Base-by-base conservation (phyloP, 2,329 filamentous ascomycete genomes). In the Exophiala phaeomuriformis region DNA sequence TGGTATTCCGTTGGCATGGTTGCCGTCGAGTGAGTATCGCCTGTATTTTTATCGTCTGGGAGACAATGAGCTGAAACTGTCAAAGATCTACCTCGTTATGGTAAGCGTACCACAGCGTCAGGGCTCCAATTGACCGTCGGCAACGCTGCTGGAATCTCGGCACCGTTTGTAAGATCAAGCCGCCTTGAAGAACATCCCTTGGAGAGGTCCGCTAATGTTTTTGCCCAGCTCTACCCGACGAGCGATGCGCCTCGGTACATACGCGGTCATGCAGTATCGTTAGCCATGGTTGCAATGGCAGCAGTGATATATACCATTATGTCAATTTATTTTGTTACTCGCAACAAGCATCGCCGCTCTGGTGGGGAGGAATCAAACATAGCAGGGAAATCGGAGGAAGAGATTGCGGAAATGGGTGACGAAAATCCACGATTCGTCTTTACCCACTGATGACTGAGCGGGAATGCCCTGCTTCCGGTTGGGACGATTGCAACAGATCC, bases 111-210 rank as follows among this genome's bases (percentile, higher is more conserved):
- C 0, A 85, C 84, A 0, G 84, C 83, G 0, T 86, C 80, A 1
- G 86, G 84, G 0, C 43, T 55, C 30, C 53, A 55, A 28, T 31
- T 55, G 10, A 51, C 52, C 3, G 77, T 84, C 49, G 85, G 85
- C 8, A 90, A 90, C 59, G 74, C 76, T 10, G 78, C 82, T 7
- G 86, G 86, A 2, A 84, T 90, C 59, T 84, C 88, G 82, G 78
- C 83, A 2, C 80, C 84, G 0, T 89, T 88, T 62, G 80, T 86
- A 66, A 65, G 72, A 70, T 32, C 19, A 28, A 31, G 9, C 12
- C 6, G 49, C 51, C 30, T 36, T 3, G 12, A 3, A 5, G 7
- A 51, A 28, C 10, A 19, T n/a, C 10, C 32, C 35, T 37, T 8
- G 30, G 3, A 10, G 10, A 36, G 4, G 7, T 36, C n/a, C 8